Evolutionary conservation across 495 filamentous ascomycete species (phyloP).

Genomic region (Aspergillus biplanus): DNA sequence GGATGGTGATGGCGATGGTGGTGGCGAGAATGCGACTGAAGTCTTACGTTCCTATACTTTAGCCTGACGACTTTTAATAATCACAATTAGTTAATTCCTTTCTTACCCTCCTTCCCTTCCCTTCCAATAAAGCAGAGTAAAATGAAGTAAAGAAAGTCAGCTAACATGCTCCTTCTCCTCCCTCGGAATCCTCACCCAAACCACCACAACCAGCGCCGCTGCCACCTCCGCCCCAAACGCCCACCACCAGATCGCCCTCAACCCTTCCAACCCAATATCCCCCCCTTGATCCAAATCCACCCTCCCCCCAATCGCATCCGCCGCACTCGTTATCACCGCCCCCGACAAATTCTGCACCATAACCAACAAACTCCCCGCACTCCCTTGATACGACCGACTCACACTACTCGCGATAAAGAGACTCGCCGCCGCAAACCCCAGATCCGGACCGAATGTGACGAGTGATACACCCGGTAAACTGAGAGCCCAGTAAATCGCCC

Average conservation of each 20-base stretch:
- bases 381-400: slow-evolving; percentile 37
- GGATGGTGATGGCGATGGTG: no score
- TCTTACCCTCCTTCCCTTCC: no score
- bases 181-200: slow-evolving; percentile 20
- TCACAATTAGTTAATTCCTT: no score
- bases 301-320: slow-evolving; percentile 47
- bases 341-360: slow-evolving; percentile 40
- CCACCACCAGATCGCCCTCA: slow-evolving; percentile 55
- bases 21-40: no score
- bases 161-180: slow-evolving; percentile 54
- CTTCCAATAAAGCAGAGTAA: no score
- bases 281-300: slow-evolving; percentile 41
- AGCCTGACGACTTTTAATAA: no score
- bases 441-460: slow-evolving; percentile 40
- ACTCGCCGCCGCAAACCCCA: slow-evolving; percentile 38
- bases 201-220: slow-evolving; percentile 43
- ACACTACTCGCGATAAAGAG: slow-evolving; percentile 43
- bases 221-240: slow-evolving; percentile 39
- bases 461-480: slow-evolving; percentile 35
- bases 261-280: slow-evolving; percentile 44
- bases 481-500: slow-evolving; percentile 37
- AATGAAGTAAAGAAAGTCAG: slow-evolving; percentile 4
- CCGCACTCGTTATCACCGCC: slow-evolving; percentile 49
- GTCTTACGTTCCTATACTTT: no score
- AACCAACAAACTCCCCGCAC: slow-evolving; percentile 38